Base-by-base conservation (phyloP, 441 rosid species). In the Adansonia grandidieri region DNA sequence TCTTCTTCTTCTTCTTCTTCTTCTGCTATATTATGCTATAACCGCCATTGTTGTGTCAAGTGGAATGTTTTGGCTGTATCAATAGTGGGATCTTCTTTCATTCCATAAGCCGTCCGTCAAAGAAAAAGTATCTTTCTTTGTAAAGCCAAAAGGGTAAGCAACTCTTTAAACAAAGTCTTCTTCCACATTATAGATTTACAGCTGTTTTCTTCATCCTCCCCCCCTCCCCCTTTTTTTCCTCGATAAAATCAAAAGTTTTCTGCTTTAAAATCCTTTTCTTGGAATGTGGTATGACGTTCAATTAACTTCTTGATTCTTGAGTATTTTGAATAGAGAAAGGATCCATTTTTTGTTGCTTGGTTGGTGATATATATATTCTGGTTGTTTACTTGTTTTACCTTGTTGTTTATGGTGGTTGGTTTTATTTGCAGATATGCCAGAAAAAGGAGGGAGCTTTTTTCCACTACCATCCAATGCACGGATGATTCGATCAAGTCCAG, bases 361-460 rank as follows among this genome's bases (percentile, higher is more conserved):
- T 54, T 54, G 20, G 20, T 45, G 2, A 45, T 8, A 45, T 53
- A 5, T 37, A 37, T 37, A 37, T 28, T 28, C 8, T 63, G 44
- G 73, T 5, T 47, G 54, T 51, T 14, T 32, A n/a, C n/a, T 5
- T 53, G 42, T 47, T 20, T 61, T 22, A 9, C 10, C 2, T 19
- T 5, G 44, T 19, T 77, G 4, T 6, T 70, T 60, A 28, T 66
- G 47, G 57, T 80, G 37, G 37, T 74, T 69, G 67, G 28, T 77
- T 54, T n/a, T 42, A 0, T 13, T 71, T 79, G 77, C 80, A 81
- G 86, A 92, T 94, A 92, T 94, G 98, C 92, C 91, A 81, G 97
- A 88, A 82, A 92, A 91, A 82, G 91, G 85, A 24, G 48, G 28
- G 70, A 78, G 37, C 77, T 71, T 71, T 13, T 22, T 84, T 22